phyloP scores from a whole-genome alignment of 768 basidiomycete genomes.

The Lyophyllum semitale region DNA sequence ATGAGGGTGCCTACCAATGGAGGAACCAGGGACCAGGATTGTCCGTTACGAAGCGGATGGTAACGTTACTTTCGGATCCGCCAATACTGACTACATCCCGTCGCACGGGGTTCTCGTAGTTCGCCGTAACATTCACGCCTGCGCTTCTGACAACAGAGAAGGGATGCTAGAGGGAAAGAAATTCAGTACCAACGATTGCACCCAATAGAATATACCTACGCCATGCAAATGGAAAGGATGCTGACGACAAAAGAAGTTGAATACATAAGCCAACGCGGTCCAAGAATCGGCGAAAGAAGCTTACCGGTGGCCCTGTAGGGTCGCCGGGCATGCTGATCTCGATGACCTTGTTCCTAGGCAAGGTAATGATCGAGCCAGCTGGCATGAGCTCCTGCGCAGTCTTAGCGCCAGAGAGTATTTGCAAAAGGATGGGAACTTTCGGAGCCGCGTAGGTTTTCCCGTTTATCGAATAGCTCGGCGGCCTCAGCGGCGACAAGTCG shows the following conservation, averaged over 20 bases:
- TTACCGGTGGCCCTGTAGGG: conserved; percentile 17
- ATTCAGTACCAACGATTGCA: not conserved
- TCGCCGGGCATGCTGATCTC: conserved; percentile 38
- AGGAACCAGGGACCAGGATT: conserved; percentile 67
- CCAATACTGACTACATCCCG: conserved; percentile 52
- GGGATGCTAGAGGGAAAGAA: conserved; percentile 22
- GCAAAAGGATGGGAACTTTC: conserved; percentile 42
- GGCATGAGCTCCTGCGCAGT: conserved; percentile 30
- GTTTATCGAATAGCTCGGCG: conserved; percentile 31
- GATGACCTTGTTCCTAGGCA: conserved; percentile 37
- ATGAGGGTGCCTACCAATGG: conserved; percentile 33
- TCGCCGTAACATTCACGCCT: conserved; percentile 24
- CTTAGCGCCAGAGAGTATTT: conserved; percentile 43
- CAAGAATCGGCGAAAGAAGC: not conserved
- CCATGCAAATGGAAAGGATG: conserved; percentile 43
- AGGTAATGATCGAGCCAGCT: conserved; percentile 30
- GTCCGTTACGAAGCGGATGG: conserved; percentile 62
- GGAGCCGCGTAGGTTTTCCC: conserved; percentile 30
- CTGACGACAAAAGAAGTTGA: conserved; percentile 4
- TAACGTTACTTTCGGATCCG: conserved; percentile 43
- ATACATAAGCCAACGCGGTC: too few relatives aligned
- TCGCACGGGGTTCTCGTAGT: conserved; percentile 44
- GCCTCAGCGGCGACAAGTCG: conserved; percentile 7
- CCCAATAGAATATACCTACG: conserved; percentile 22
- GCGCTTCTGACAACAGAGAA: conserved; percentile 38